Base-by-base conservation (phyloP, 192 early-diverging fungal genomes). In the Coemansia sp. region DNA sequence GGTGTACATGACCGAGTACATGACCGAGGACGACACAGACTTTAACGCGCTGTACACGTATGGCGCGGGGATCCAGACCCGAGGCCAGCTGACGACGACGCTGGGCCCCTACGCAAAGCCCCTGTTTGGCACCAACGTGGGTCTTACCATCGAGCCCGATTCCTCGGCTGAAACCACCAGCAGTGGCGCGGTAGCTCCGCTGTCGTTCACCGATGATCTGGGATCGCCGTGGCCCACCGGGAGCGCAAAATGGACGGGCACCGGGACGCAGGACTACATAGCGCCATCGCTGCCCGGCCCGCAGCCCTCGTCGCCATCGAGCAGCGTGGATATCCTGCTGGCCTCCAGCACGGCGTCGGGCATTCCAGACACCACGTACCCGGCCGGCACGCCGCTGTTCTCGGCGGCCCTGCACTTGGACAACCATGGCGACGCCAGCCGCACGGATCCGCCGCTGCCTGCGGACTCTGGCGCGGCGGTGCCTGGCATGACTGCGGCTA, bases 351-450 rank as follows among this genome's bases (percentile, higher is more conserved):
- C 50, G 13, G 47, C 56, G 8, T 9, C 56, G 4, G 16, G 6
- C 39, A 39, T 41, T 40, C 19, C n/a, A 5, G 70, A 72, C 43
- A n/a, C 67, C 1, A 59, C 43, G 42, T 69, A 69, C 62, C 73
- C 72, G 2, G 73, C 73, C 2, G 78, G 73, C 26, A 81, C 70
- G n/a, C 73, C 78, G 37, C 54, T 81, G 50, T 81, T 80, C 19
- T 40, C 50, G 6, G 18, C 32, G 5, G 9, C 54, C 1, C 44
- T 11, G 32, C 13, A 50, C 0, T 19, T 12, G 6, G 15, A 18
- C 4, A 19, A 38, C 3, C 6, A 19, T 16, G 43, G 56, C n/a
- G 61, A 67, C 12, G 23, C 21, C 12, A 26, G 19, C 52, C 1
- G 26, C 26, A 23, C 52, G 19, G 21, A 54, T 54, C 52, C 52